phyloP scores from a whole-genome alignment of 371 early-diverging fungal species.

The Syncephalastrum contaminatum region DNA sequence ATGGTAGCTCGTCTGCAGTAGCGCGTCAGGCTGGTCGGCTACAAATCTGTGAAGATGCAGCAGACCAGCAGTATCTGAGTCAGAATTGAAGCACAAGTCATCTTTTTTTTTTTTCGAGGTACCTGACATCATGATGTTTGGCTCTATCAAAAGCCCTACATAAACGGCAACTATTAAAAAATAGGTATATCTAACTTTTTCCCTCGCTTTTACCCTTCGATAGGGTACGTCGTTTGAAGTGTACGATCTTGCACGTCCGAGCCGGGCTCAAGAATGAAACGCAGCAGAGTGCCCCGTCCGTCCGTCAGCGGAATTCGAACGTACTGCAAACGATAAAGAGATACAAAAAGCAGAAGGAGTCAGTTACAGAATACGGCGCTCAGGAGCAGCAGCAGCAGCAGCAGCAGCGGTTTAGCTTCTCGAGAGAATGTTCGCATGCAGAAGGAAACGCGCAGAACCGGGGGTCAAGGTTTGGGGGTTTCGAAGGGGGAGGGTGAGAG shows the following conservation, averaged over 20 bases:
- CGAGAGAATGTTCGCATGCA: constrained; percentile 23
- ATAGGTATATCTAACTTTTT: neutral
- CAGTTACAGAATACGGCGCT: too few species aligned
- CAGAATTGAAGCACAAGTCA: neutral
- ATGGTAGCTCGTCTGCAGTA: constrained; percentile 19
- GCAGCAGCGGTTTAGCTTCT: constrained; percentile 8
- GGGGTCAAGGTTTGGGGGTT: neutral
- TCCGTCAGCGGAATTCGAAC: constrained; percentile 77
- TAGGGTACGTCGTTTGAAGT: constrained; percentile 84
- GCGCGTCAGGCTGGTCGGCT: neutral
- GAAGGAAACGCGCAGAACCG: constrained; percentile 9
- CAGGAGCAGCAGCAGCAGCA: neutral
- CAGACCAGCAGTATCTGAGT: constrained; percentile 1
- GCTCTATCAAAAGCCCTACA: constrained; percentile 33
- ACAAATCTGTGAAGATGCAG: constrained; percentile 5
- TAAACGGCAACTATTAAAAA: constrained; percentile 6
- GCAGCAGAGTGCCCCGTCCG: constrained; percentile 60
- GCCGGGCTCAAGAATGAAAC: constrained; percentile 82
- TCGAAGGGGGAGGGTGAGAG: too few species aligned
- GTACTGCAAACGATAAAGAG: constrained; percentile 50
- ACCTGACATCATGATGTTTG: constrained; percentile 48
- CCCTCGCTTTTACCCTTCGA: constrained; percentile 55
- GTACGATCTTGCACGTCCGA: constrained; percentile 54
- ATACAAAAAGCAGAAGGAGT: constrained; percentile 1
- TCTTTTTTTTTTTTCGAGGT: too few species aligned